Evolutionary conservation across 768 basidiomycete species (phyloP), one percentile per base, ranked within the genome.

Genomic region (Russula ochroleuca): DNA sequence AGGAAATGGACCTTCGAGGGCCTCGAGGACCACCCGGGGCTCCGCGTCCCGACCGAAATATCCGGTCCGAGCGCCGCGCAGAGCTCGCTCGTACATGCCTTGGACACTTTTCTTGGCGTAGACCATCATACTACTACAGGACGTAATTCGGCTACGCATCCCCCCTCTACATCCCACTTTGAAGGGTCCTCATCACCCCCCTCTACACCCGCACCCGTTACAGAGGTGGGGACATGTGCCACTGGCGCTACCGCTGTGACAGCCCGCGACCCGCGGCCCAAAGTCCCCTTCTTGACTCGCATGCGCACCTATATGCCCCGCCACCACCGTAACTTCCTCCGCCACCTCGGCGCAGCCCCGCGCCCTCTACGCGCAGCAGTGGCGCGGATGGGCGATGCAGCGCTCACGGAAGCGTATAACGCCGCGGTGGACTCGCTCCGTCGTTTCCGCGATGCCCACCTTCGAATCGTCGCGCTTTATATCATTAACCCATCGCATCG

Each of bases 251-350:
- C 21, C 11, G 5, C 47, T 0, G 31, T 3, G 2, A 14, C 13
- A 1, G 47, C 38, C 21, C 33, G 43, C n/a, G 23, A 40, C 33
- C 54, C 57, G 25, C 54, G 53, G 25, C 59, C 65, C 15, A 40
- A 56, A 17, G 19, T 6, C 0, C 61, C 72, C 0, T 85, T 85
- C 76, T 76, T 86, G 64, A 71, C 74, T 50, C 78, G 83, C 53
- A 85, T 85, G 83, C 74, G 80, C 63, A 68, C 73, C 23, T 85
- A 86, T 75, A 85, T 86, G 85, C 85, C 85, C 0, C 76, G 79
- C 2, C 78, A 81, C 62, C 84, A 85, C 71, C 81, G 84, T 23
- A 73, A 78, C 15, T 86, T 85, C 77, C 76, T 86, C 15, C 72
- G 72, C 7, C 83, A 85, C 69, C 78, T 86, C 40, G 69, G 74